These are phyloP conservation scores for Nematodospora valgi DNA, from an alignment of 805 yeast genomes.

Conservation along the genomic window DNA sequence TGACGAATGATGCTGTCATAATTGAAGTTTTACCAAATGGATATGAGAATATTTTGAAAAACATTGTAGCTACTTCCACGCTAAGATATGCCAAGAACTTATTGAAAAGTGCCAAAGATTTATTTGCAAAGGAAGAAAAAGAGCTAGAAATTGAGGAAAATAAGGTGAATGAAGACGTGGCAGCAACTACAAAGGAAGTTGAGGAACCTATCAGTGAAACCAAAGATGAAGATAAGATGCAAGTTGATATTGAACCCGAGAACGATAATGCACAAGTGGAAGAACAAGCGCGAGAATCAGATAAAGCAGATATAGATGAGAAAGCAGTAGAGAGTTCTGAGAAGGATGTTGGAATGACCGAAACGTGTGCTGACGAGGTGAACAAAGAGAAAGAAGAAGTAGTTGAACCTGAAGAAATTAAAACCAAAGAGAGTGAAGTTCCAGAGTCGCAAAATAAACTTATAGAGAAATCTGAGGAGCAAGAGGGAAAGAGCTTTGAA, in stretches of 20 bases:
- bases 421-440: background rate
- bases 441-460: background rate
- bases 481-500: background rate
- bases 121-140: conserved; percentile 7
- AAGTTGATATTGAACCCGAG: background rate
- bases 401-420: conserved; percentile 2
- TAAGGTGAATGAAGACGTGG: conserved; percentile 10
- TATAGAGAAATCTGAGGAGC: conserved; percentile 1
- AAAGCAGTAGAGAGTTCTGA: conserved; percentile 7
- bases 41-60: conserved; percentile 19
- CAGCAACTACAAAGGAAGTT: conserved; percentile 11
- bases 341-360: conserved; percentile 3
- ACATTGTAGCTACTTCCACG: conserved; percentile 19
- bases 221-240: conserved; percentile 7
- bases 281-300: conserved; percentile 8
- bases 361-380: conserved; percentile 1
- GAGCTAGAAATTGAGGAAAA: conserved; percentile 6
- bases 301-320: conserved; percentile 6
- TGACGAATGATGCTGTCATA: conserved; percentile 18
- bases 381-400: conserved; percentile 1
- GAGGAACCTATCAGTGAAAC: conserved; percentile 8
- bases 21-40: conserved; percentile 17
- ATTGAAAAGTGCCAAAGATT: conserved; percentile 7
- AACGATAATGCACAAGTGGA: conserved; percentile 5
- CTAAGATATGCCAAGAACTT: conserved; percentile 11